A percentile compares a stretch with the other conserved stretches of the same genome.
Conservation (phyloP, 2,329 filamentous ascomycete genomes). For the Verticillium zaregamsianum region DNA sequence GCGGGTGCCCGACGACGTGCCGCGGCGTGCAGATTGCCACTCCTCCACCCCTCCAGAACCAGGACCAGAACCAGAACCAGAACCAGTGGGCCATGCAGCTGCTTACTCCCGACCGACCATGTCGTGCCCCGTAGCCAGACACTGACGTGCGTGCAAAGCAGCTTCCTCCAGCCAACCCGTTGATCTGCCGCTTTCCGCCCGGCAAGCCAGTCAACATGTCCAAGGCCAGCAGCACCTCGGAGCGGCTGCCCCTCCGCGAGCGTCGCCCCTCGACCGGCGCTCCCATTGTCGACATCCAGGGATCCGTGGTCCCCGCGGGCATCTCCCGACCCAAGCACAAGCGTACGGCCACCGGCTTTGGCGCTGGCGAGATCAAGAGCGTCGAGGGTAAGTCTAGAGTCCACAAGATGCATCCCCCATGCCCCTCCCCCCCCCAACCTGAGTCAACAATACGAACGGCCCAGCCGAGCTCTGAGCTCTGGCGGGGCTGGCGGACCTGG, state of each 20-base stretch:
- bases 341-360: conserved; percentile 93
- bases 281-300: conserved; percentile 81
- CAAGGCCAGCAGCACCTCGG: conserved; percentile 17
- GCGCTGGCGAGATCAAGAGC: conserved; percentile 83
- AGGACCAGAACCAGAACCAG: neutral
- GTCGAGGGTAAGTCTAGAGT: conserved; percentile 66
- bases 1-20: neutral
- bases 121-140: neutral
- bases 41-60: neutral
- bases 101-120: neutral
- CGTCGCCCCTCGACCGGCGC: conserved; percentile 77
- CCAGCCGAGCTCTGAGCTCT: conserved; percentile 4
- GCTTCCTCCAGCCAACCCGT: neutral
- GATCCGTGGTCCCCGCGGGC: conserved; percentile 80
- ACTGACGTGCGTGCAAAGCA: neutral
- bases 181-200: neutral
- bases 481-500: conserved; percentile 10
- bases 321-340: conserved; percentile 90
- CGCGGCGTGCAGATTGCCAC: neutral
- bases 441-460: conserved; percentile 1
- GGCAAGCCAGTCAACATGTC: conserved; percentile 19
- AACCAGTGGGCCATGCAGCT: neutral
- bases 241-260: conserved; percentile 56
- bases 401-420: neutral
- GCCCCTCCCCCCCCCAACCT: neutral